Base-by-base conservation (phyloP, 2,329 filamentous ascomycete genomes). In the Fusarium sp. region DNA sequence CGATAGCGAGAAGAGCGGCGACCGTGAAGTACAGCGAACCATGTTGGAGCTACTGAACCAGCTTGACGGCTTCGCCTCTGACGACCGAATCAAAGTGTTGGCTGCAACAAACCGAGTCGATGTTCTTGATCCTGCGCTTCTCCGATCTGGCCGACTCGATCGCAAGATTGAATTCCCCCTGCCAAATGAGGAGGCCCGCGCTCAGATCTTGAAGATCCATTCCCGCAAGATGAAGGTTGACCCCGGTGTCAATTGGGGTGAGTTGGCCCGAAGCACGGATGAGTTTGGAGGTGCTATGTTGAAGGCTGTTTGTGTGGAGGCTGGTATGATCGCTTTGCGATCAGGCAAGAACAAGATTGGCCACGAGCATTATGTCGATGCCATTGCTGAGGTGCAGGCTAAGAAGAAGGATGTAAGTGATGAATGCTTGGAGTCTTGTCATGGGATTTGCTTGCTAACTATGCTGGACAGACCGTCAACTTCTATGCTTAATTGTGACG, bases 1-100 rank as follows among this genome's bases (percentile, higher is more conserved):
- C 86, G 96, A 99, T 83, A 97, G 94, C 76, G 95, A 98, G 82
- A 99, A 98, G 88, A 96, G 93, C 68, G 96, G 96, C 85, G 96
- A 99, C 82, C 90, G 96, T 82, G 96, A 99, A 85, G 96, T 99
- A 47, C 96, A 99, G 85, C 91, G 96, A 82, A 99, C 96, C 65
- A 99, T 99, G 97, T 87, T 99, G 86, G 96, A 99, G 83, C 90
- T 99, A 61, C 92, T 99, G 74, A 99, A 99, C 85, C 96, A 99
- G 86, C 91, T 99, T 4, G 96, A 99, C 80, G 96, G 96, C 60
- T 99, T 99, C 80, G 97, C 96, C 2, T 97, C 95, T 12, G 95
- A 98, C 81, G 95, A 98, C 81, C 91, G 95, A 57, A 97, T 98
- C 88, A 98, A 98, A 86, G 95, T 98, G 10, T 88, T 98, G 57